These are phyloP conservation scores for Penicillium concentricum DNA, from an alignment of 2,329 filamentous ascomycete genomes.

Conservation along the genomic window DNA sequence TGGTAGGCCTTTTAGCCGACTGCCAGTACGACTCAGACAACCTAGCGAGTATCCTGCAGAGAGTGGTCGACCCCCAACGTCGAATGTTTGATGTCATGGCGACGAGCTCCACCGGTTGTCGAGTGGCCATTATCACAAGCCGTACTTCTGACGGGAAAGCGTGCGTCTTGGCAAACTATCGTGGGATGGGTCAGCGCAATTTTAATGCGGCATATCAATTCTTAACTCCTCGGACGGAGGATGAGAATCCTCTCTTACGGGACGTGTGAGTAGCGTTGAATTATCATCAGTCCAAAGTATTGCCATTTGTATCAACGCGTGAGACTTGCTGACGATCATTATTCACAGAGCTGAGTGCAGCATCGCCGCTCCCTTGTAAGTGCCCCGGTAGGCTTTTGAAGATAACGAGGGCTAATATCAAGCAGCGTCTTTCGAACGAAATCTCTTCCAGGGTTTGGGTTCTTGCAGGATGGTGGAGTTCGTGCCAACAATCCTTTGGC, in stretches of 20 bases:
- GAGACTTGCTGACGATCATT: too few species aligned
- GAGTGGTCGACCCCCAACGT: neutral
- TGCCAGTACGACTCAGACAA: constrained; percentile 15
- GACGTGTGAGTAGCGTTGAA: constrained; percentile 13
- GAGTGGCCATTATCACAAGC: constrained; percentile 16
- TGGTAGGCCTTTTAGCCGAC: neutral
- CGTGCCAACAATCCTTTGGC: constrained; percentile 24
- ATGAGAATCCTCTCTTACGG: constrained; percentile 12
- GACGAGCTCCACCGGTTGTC: neutral
- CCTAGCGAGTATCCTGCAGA: constrained; percentile 3
- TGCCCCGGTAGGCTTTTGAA: neutral
- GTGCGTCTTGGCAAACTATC: constrained; percentile 19
- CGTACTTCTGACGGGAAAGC: constrained; percentile 19
- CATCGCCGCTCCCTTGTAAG: constrained; percentile 23
- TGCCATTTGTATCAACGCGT: too few species aligned
- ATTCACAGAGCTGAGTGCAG: constrained; percentile 7
- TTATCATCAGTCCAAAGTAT: too few species aligned
- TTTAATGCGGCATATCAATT: constrained; percentile 11
- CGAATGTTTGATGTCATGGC: constrained; percentile 13
- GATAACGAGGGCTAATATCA: too few species aligned
- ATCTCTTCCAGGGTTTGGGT: constrained; percentile 11
- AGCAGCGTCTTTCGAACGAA: constrained; percentile 20
- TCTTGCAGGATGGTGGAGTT: constrained; percentile 25
- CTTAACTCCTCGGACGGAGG: neutral
- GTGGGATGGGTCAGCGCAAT: constrained; percentile 4